These are phyloP conservation scores for Rhytidhysteron rufulum DNA, from an alignment of 2,329 filamentous ascomycete species.

Conservation along the genomic window DNA sequence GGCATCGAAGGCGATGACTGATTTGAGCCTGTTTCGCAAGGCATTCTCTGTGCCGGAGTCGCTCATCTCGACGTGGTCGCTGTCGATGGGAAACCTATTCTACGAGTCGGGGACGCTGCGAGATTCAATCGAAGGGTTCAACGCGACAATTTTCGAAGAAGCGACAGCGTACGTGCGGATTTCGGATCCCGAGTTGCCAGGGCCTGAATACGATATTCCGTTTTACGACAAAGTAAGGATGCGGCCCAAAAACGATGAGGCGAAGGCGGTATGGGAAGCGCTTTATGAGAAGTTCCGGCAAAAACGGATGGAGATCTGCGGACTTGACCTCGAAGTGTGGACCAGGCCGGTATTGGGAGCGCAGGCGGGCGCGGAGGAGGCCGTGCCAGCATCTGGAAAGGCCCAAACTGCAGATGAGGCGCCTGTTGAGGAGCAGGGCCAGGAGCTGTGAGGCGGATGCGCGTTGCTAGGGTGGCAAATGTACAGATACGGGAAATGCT, in stretches of 20 bases:
- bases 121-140: slow-evolving; percentile 34
- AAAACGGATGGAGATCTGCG: slow-evolving; percentile 50
- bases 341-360: slow-evolving; percentile 15
- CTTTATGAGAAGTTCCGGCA: slow-evolving; percentile 49
- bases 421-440: too few species aligned
- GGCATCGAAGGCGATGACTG: slow-evolving; percentile 18
- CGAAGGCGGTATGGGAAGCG: slow-evolving; percentile 47
- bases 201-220: slow-evolving; percentile 49
- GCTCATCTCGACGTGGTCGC: slow-evolving; percentile 36
- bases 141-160: slow-evolving; percentile 41
- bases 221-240: slow-evolving; percentile 38
- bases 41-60: slow-evolving; percentile 26
- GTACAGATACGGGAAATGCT: too few species aligned
- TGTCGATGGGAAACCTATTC: slow-evolving; percentile 35
- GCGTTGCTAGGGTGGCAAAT: too few species aligned
- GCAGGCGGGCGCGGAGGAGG: not conserved
- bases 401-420: not conserved
- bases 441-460: too few species aligned
- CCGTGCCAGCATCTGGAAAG: not conserved
- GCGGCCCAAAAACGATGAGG: slow-evolving; percentile 43
- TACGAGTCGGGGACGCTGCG: slow-evolving; percentile 33
- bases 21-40: slow-evolving; percentile 31
- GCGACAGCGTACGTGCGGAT: slow-evolving; percentile 46
- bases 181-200: slow-evolving; percentile 45
- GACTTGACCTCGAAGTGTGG: slow-evolving; percentile 48